Evolutionary conservation across 1,284 basidiomycete genomes (phyloP), one percentile per base, ranked within the genome.

Genomic region (Trichosporon coremiiforme): DNA sequence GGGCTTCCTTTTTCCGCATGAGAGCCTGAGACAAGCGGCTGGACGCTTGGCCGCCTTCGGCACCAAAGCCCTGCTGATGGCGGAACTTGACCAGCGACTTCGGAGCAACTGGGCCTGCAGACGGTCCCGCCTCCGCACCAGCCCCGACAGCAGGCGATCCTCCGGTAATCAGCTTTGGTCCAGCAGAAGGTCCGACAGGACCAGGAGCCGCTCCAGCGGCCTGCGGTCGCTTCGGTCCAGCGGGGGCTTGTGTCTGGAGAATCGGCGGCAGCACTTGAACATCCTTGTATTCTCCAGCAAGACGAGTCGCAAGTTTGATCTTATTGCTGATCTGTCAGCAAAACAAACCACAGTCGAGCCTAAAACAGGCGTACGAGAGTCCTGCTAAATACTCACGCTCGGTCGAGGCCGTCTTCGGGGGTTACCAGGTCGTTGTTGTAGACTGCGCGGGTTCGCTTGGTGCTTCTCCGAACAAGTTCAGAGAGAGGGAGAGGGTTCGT

Each of bases 1-100:
- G 88, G 4, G 91, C 93, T 69, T 94, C 93, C 85, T 96, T 94
- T 84, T 95, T 93, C 25, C 93, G 87, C 69, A 90, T 89, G 65
- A 98, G 89, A 0, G 94, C 94, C 78, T 93, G 90, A 17, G 92
- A 92, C 65, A 98, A 88, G 66, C 88, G 88, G 57, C 86, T 83
- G 82, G 35, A 74, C 15, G 82, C 77, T n/a, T 80, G 76, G 17
- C 83, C 83, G 47, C 83, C 83, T 60, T 82, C 75, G 4, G 83
- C 83, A 1, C 79, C 80, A 64, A 80, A 81, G 9, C 83, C 83
- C 71, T 83, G 77, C 68, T 83, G 85, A 78, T 79, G 85, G 74
- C 76, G 79, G 81, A 80, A 85, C 69, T 80, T 79, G 68, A 83
- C 82, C 35, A 83, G 74, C 6, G 76, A 75, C 67, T 79, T 74